A percentile compares a stretch with the other conserved stretches of the same genome.
phyloP scores from a whole-genome alignment of 2,329 filamentous ascomycete genomes.

The Pyricularia grisea region DNA sequence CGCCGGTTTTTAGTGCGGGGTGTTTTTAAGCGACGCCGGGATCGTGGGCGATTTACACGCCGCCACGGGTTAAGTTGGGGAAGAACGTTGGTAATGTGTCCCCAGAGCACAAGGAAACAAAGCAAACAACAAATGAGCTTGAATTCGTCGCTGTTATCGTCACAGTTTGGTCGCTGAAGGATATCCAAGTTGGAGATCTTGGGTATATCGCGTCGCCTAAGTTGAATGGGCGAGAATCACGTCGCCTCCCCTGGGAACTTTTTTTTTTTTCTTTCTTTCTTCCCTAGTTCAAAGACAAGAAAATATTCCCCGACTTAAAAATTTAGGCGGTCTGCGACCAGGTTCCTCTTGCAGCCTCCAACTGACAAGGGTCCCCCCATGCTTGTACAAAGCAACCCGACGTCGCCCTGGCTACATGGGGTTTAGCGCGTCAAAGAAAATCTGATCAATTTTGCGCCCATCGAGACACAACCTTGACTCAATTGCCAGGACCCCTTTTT shows the following conservation, averaged over 20 bases:
- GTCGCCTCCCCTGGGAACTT: neutral
- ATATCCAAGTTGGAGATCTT: neutral
- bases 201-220: neutral
- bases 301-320: neutral
- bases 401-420: neutral
- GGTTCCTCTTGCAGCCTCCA: neutral
- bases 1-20: neutral
- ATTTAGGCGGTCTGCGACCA: slow-evolving; percentile 3
- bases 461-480: neutral
- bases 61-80: neutral
- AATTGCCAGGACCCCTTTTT: neutral
- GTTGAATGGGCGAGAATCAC: neutral
- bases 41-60: neutral
- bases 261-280: neutral
- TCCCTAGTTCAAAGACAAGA: neutral
- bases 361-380: neutral
- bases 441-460: neutral
- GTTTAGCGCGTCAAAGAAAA: neutral
- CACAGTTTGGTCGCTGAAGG: neutral
- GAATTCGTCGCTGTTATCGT: neutral
- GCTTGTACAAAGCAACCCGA: neutral
- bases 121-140: neutral
- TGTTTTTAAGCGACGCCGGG: neutral
- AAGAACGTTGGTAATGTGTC: neutral
- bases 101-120: neutral